These are phyloP conservation scores for Drechslerella coelobrocha DNA, from an alignment of 2,329 filamentous ascomycete genomes.

Conservation along the genomic window DNA sequence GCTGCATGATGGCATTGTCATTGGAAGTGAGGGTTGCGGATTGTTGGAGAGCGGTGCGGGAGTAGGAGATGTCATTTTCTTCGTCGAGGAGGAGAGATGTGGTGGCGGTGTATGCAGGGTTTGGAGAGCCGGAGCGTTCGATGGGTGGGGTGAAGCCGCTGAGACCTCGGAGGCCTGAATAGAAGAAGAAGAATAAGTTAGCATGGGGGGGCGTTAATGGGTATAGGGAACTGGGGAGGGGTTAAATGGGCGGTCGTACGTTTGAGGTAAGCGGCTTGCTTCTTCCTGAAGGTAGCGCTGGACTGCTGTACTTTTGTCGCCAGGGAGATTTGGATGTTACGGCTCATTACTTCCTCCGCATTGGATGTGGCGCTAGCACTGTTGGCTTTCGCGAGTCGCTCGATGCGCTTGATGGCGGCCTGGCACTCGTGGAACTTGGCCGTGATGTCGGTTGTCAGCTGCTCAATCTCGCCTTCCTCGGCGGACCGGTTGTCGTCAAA, in stretches of 20 bases:
- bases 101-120: conserved; percentile 72
- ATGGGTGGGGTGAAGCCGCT: conserved; percentile 67
- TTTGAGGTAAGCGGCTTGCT: conserved; percentile 94
- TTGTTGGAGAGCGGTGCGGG: conserved; percentile 79
- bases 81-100: conserved; percentile 89
- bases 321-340: conserved; percentile 91
- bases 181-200: conserved; percentile 21
- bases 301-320: conserved; percentile 88
- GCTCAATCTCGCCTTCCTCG: conserved; percentile 90
- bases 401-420: conserved; percentile 83
- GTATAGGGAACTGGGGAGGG: background rate
- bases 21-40: conserved; percentile 68
- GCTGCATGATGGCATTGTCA: conserved; percentile 84
- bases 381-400: conserved; percentile 77
- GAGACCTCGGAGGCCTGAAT: conserved; percentile 74
- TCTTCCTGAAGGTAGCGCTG: conserved; percentile 91
- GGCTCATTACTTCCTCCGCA: conserved; percentile 93
- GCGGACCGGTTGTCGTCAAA: conserved; percentile 90
- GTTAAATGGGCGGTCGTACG: conserved; percentile 65
- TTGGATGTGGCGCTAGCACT: conserved; percentile 62
- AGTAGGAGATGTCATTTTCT: conserved; percentile 89
- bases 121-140: conserved; percentile 61
- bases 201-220: conserved; percentile 15
- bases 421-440: conserved; percentile 89
- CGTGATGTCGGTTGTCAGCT: conserved; percentile 87